Conservation (phyloP, 441 rosid species). For the Euphorbia corollata region DNA sequence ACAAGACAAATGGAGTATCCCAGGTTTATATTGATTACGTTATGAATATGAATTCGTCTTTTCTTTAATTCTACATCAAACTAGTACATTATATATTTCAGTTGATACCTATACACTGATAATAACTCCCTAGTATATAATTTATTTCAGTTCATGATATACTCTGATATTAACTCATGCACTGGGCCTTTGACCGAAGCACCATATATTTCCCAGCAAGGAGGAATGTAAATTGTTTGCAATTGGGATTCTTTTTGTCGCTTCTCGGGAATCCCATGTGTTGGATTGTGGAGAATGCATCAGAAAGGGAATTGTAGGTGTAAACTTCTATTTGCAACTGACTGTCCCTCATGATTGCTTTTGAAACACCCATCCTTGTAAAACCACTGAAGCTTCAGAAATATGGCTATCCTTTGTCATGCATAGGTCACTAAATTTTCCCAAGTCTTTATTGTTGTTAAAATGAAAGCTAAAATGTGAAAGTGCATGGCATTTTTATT, state of each 20-base stretch:
- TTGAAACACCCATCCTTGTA: not conserved
- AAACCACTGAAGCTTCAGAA: not conserved
- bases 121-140: no score
- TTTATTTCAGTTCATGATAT: no score
- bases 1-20: conserved; percentile 30
- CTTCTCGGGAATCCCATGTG: not conserved
- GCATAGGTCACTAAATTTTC: not conserved
- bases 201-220: not conserved
- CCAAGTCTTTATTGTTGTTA: not conserved
- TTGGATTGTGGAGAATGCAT: not conserved
- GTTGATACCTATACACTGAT: not conserved
- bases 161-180: not conserved
- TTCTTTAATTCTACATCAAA: not conserved
- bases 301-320: not conserved
- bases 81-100: not conserved
- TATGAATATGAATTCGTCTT: not conserved
- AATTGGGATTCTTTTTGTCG: not conserved
- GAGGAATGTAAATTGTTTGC: not conserved
- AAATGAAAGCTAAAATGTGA: not conserved
- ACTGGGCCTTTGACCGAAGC: not conserved
- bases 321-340: not conserved
- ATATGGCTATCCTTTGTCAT: not conserved
- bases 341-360: not conserved
- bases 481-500: not conserved
- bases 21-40: conserved; percentile 19